These are phyloP conservation scores for Dioscorea zingiberensis DNA, from an alignment of 106 monocot species.

Conservation along the genomic window DNA sequence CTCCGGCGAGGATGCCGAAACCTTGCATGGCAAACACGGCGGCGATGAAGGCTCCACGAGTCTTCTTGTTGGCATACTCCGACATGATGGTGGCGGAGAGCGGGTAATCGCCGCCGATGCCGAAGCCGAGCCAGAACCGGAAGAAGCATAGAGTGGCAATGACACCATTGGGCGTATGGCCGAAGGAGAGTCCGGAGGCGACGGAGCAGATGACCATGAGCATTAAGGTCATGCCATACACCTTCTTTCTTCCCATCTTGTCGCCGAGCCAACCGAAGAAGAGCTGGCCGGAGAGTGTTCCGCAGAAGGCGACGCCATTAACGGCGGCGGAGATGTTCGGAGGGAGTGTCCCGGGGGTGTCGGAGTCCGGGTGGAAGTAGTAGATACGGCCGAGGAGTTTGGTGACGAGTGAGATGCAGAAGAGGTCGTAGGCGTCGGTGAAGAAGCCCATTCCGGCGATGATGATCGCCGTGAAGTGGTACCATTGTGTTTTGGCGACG, in stretches of 20 bases:
- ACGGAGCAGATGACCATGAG: constrained; percentile 65
- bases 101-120: constrained; percentile 79
- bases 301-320: constrained; percentile 42
- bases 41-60: constrained; percentile 71
- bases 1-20: constrained; percentile 63
- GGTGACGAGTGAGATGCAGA: background rate
- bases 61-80: constrained; percentile 83
- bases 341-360: constrained; percentile 28
- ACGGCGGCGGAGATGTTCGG: constrained; percentile 43
- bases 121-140: constrained; percentile 85
- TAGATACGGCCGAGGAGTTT: constrained; percentile 15
- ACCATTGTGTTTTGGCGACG: background rate
- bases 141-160: constrained; percentile 75
- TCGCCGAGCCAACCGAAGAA: constrained; percentile 57
- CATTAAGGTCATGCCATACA: constrained; percentile 57
- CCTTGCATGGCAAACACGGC: constrained; percentile 83
- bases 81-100: constrained; percentile 89
- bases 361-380: constrained; percentile 7
- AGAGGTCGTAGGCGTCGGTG: background rate
- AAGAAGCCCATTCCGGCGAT: constrained; percentile 6
- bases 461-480: background rate
- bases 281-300: constrained; percentile 40
- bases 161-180: constrained; percentile 26
- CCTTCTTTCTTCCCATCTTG: constrained; percentile 46
- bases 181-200: constrained; percentile 60